phyloP scores from a whole-genome alignment of 177 flowering plant species.

The Telopea speciosissima region DNA sequence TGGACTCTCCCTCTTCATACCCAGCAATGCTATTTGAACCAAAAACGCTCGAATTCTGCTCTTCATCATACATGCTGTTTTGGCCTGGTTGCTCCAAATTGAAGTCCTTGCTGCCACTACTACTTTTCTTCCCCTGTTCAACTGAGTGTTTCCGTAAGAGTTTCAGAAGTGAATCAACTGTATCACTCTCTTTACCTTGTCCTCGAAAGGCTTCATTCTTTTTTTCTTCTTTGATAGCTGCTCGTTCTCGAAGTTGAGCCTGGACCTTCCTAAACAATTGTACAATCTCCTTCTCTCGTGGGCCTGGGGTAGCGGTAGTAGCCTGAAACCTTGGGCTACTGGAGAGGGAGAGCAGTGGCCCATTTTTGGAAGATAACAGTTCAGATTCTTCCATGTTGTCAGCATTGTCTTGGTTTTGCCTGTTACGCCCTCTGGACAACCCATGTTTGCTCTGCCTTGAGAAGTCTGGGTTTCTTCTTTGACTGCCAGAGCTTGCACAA shows the following conservation, averaged over 20 bases:
- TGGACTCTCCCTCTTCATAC: conserved; percentile 25
- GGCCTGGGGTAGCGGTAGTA: conserved; percentile 71
- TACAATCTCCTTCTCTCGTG: conserved; percentile 81
- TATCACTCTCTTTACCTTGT: conserved; percentile 58
- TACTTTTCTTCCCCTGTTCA: conserved; percentile 54
- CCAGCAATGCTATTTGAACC: conserved; percentile 24
- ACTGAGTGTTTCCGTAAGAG: conserved; percentile 71
- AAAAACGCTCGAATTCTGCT: conserved; percentile 28
- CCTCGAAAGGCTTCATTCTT: conserved; percentile 48
- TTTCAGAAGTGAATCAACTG: conserved; percentile 83
- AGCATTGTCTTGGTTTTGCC: conserved; percentile 46
- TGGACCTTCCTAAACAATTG: conserved; percentile 87
- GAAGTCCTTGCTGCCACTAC: conserved; percentile 25
- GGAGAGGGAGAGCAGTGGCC: conserved; percentile 51
- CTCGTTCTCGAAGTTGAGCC: conserved; percentile 66
- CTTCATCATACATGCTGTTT: conserved; percentile 29
- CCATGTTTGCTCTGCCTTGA: conserved; percentile 59
- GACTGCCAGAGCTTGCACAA: conserved; percentile 46
- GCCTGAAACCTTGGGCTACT: conserved; percentile 49
- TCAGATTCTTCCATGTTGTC: conserved; percentile 65
- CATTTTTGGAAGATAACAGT: conserved; percentile 54
- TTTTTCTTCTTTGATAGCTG: conserved; percentile 59
- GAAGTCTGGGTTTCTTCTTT: conserved; percentile 70
- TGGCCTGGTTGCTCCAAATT: conserved; percentile 31
- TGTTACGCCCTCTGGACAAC: conserved; percentile 49